These are phyloP conservation scores for Verbascum thapsus DNA, from an alignment of 257 asterid genomes.

Conservation along the genomic window DNA sequence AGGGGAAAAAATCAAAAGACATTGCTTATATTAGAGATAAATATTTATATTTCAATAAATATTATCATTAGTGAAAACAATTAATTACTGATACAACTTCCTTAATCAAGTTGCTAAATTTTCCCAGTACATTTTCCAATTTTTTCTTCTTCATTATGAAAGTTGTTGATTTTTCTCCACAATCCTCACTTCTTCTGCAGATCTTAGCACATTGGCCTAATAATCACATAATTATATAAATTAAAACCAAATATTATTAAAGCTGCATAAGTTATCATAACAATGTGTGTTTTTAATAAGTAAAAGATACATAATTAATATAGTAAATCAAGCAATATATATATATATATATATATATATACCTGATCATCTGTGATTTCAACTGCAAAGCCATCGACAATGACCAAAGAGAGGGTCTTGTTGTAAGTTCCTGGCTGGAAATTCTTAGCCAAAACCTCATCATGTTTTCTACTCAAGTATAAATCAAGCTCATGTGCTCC, in stretches of 20 bases:
- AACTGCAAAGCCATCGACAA: constrained; percentile 87
- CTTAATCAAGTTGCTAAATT: background rate
- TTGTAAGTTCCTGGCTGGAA: constrained; percentile 62
- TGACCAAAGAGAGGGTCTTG: constrained; percentile 76
- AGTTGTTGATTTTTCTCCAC: constrained; percentile 92
- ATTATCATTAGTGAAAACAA: background rate
- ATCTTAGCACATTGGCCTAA: constrained; percentile 80
- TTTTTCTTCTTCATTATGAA: constrained; percentile 28
- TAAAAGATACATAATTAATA: too few species aligned
- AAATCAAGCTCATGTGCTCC: constrained; percentile 64
- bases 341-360: background rate
- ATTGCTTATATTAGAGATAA: too few species aligned
- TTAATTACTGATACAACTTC: too few species aligned
- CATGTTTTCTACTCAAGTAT: constrained; percentile 85
- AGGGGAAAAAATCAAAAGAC: too few species aligned
- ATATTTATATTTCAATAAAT: too few species aligned
- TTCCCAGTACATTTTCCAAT: background rate
- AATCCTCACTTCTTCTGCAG: constrained; percentile 74
- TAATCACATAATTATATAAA: background rate
- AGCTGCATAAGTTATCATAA: too few species aligned
- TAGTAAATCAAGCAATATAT: too few species aligned
- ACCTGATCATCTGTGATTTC: constrained; percentile 80
- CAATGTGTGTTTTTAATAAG: too few species aligned
- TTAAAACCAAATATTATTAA: too few species aligned
- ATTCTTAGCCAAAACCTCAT: constrained; percentile 56